Base-by-base conservation (phyloP, 2,329 filamentous ascomycete genomes). In the Ophiostoma montium region DNA sequence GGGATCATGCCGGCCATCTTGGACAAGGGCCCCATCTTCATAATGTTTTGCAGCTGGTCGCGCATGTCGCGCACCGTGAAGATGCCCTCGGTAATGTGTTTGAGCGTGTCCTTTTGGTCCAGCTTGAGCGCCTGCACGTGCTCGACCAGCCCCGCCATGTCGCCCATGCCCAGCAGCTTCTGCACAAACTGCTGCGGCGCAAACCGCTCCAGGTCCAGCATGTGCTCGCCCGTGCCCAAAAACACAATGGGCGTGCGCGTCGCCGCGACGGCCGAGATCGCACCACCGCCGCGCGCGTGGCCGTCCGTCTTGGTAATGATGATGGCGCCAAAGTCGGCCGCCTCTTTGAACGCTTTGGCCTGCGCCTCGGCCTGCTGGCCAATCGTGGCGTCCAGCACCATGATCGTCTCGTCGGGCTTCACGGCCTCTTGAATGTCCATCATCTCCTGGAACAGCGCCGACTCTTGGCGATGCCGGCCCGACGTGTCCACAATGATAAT, bases 1-100 rank as follows among this genome's bases (percentile, higher is more conserved):
- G 92, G 92, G 55, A 98, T 96, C 92, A 98, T 98, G 59, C 89
- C 88, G 0, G 90, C 94, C 78, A 98, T 94, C 64, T 98, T 96
- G 16, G 86, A 94, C 1, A 98, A 69, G 0, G 92, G 92, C 0
- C 92, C 92, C 92, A 98, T 96, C 70, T 98, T 98, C 88, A 96
- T 95, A 61, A 98, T 95, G 60, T 96, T 96, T 51, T 84, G 84
- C 12, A 98, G 79, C 62, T 98, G 94, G 63, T 98, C 92, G 18
- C 92, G 80, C 57, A 98, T 75, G 63, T 98, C 92, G 49, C 92
- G 84, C 32, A 98, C 77, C 0, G 92, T 95, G 66, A 96, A 98
- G 55, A 95, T 89, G 50, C 92, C 92, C 61, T 95, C 90, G 7
- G 87, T 84, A 56, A 98, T 94, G 69, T 98, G 90, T 71, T 98